Base-by-base conservation (phyloP, 352 stramenopile species). In the Pythium folliculosum region DNA sequence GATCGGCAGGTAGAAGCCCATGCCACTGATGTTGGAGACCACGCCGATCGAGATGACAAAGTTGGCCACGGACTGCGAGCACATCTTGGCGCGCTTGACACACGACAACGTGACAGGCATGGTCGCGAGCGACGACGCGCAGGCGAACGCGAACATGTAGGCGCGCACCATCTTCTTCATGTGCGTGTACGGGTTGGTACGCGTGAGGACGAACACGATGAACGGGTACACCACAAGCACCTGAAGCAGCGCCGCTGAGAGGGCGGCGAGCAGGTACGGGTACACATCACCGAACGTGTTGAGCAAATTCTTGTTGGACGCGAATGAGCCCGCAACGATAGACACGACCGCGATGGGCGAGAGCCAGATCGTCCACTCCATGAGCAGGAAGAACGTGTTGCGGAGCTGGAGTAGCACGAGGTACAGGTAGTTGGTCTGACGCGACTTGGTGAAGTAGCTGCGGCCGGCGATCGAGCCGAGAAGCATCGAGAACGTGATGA, bases 41-140 rank as follows among this genome's bases (percentile, higher is more conserved):
- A 88, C 81, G 17, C 81, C 83, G 22, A 92, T 79, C 16, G 81
- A 90, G 50, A 92, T 74, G 17, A 90, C 77, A 52, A 91, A 88
- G 27, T 88, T 89, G 27, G 80, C 77, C 19, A 92, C 75, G 43
- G 84, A 89, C 55, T 84, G 80, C 21, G 82, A 90, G 56, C 78
- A 88, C 66, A 84, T 70, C 7, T 76, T 69, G 25, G 81, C 78
- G 14, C 82, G 81, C 40, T 87, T 78, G 17, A 93, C 58, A 45
- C 81, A 90, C 8, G 69, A 63, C 17, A 93, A 74, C 16, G 82
- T 88, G 2, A 91, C 78, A 6, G 81, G 82, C 27, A 83, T 76
- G 5, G 82, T 88, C 19, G 80, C 81, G 30, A 91, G 60, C 10
- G 82, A 91, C 50, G 85, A 93, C 0, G 85, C 73, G 5, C 73